Percentiles rank a stretch among this genome's conserved stretches.
These are phyloP conservation scores for Choanephora cucurbitarum DNA, from an alignment of 371 early-diverging fungal genomes.

Conservation along the genomic window DNA sequence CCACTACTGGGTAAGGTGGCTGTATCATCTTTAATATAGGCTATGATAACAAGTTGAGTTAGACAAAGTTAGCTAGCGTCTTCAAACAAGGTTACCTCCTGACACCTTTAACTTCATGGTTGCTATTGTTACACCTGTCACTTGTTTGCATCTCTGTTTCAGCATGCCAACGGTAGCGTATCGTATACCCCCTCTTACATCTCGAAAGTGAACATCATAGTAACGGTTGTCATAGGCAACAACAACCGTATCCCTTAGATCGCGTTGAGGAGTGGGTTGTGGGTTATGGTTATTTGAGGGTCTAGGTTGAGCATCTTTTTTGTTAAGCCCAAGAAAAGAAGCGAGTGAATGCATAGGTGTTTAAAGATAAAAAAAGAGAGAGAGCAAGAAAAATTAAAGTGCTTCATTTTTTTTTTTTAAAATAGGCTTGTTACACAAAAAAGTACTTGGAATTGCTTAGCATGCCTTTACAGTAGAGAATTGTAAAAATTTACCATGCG, in stretches of 20 bases:
- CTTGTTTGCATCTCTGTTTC: conserved; percentile 26
- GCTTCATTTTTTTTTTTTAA: too few relatives aligned
- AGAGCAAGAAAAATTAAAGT: neutral
- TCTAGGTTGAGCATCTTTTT: neutral
- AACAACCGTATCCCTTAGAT: conserved; percentile 10
- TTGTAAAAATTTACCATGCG: too few relatives aligned
- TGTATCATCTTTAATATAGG: conserved; percentile 33
- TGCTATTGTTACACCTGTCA: conserved; percentile 33
- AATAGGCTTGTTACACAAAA: too few relatives aligned
- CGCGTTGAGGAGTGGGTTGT: conserved; percentile 5
- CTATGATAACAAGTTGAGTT: too few relatives aligned
- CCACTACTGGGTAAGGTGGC: conserved; percentile 25
- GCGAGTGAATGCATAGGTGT: conserved; percentile 15
- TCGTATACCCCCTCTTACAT: conserved; percentile 14
- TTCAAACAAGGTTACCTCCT: too few relatives aligned
- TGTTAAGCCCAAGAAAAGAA: conserved; percentile 18
- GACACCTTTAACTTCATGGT: conserved; percentile 35
- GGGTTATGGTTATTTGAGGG: neutral
- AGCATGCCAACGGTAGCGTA: conserved; percentile 24
- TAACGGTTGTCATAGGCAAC: conserved; percentile 13
- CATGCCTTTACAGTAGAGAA: too few relatives aligned
- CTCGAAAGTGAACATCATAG: conserved; percentile 27
- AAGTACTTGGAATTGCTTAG: too few relatives aligned
- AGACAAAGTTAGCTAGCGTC: too few relatives aligned
- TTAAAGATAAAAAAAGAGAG: neutral